Percentiles rank a stretch among this genome's conserved stretches.
Conservation (phyloP, 2,329 filamentous ascomycete genomes). For the Stemphylium lycopersici region DNA sequence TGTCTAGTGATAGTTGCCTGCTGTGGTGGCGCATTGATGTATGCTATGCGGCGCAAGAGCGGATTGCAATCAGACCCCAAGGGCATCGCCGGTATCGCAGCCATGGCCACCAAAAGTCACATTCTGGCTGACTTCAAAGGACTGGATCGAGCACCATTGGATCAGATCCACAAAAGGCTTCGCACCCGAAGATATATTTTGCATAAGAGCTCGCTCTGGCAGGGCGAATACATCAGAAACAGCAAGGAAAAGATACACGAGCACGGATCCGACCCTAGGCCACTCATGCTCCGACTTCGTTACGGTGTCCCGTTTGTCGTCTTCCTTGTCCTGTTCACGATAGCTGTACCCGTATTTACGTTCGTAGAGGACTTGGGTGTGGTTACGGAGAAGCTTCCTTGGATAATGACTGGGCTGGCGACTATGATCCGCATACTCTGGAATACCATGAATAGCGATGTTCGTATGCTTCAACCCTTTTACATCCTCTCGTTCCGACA, state of each 20-base stretch:
- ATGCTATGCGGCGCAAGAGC: constrained; percentile 67
- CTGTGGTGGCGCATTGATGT: constrained; percentile 64
- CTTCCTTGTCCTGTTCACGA: constrained; percentile 62
- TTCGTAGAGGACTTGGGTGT: constrained; percentile 61
- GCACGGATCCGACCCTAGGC: constrained; percentile 61
- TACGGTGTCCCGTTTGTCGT: constrained; percentile 67
- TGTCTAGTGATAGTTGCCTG: constrained; percentile 64
- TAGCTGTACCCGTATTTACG: constrained; percentile 66
- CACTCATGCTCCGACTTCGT: constrained; percentile 68
- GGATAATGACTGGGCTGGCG: constrained; percentile 69
- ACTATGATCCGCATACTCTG: constrained; percentile 72
- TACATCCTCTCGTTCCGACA: constrained; percentile 71
- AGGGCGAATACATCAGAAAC: constrained; percentile 60
- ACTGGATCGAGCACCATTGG: constrained; percentile 69
- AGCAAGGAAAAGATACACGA: constrained; percentile 59
- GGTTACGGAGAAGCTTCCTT: constrained; percentile 67
- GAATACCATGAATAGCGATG: constrained; percentile 70
- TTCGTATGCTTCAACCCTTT: constrained; percentile 77
- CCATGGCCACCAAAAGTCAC: constrained; percentile 76
- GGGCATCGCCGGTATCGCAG: constrained; percentile 74
- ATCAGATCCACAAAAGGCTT: constrained; percentile 71
- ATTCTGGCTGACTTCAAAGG: constrained; percentile 77
- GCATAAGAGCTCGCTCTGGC: constrained; percentile 72
- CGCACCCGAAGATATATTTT: constrained; percentile 71
- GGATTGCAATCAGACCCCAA: constrained; percentile 72